These are phyloP conservation scores for Nematocida major DNA, from an alignment of 371 early-diverging fungal species.

Conservation along the genomic window DNA sequence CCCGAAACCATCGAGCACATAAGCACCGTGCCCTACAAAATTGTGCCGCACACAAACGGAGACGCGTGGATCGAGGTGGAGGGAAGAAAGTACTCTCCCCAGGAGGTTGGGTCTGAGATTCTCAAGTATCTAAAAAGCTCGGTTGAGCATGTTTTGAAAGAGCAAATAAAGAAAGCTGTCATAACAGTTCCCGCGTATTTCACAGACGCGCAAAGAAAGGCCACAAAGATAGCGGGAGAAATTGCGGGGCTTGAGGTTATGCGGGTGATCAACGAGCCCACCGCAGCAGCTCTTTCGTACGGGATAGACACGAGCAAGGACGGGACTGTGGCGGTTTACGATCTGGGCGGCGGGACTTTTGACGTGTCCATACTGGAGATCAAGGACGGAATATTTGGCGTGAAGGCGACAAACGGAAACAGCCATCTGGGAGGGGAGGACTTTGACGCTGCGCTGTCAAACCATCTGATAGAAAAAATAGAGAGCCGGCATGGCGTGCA, in stretches of 20 bases:
- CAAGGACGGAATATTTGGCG: conserved; percentile 89
- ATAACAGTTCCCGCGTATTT: conserved; percentile 89
- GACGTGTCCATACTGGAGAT: conserved; percentile 95
- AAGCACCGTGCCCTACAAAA: conserved; percentile 78
- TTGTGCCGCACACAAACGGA: conserved; percentile 77
- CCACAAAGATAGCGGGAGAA: conserved; percentile 90
- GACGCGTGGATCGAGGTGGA: conserved; percentile 91
- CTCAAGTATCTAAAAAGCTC: conserved; percentile 86
- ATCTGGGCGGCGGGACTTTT: conserved; percentile 98
- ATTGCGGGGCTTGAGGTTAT: conserved; percentile 89
- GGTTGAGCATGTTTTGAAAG: conserved; percentile 73
- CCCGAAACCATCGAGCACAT: conserved; percentile 76
- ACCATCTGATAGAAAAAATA: conserved; percentile 69
- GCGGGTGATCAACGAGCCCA: conserved; percentile 96
- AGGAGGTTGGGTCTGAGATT: conserved; percentile 85
- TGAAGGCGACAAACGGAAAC: conserved; percentile 73
- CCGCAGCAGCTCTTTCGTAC: conserved; percentile 94
- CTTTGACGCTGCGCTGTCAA: conserved; percentile 72
- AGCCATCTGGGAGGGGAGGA: conserved; percentile 95
- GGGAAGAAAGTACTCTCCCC: conserved; percentile 82
- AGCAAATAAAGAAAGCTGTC: conserved; percentile 77
- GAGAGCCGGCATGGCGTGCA: conserved; percentile 71
- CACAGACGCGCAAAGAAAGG: conserved; percentile 90
- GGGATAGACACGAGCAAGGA: conserved; percentile 86
- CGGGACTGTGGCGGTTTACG: conserved; percentile 92